Conservation (phyloP, 2,329 filamentous ascomycete species). For the Fusarium pseudoanthophilum region DNA sequence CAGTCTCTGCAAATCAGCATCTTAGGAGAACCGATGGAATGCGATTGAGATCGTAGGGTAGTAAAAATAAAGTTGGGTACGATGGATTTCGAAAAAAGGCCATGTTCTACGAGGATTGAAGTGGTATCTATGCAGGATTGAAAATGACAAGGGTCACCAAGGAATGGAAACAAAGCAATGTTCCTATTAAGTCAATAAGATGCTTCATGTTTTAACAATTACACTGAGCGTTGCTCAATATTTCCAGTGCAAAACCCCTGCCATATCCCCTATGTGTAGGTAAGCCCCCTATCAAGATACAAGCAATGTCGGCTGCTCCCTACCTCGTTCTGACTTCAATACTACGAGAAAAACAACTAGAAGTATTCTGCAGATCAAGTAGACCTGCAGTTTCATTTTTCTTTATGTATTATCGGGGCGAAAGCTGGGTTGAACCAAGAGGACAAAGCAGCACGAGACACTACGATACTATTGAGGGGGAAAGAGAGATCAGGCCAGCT, state of each 20-base stretch:
- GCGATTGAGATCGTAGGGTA: accelerated
- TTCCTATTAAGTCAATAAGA: neutral
- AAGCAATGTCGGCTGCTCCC: neutral
- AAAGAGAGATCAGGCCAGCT: neutral
- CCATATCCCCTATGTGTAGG: neutral
- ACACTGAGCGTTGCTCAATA: no score
- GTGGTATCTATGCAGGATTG: neutral
- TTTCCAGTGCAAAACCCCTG: neutral
- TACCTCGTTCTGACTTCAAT: neutral
- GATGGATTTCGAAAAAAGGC: neutral
- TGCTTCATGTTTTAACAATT: accelerated
- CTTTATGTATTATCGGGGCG: no score
- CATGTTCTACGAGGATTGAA: neutral
- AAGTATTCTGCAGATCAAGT: no score
- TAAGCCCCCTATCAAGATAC: neutral
- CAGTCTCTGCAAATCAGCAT: neutral
- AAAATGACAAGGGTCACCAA: neutral
- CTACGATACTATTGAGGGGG: neutral
- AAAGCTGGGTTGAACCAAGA: neutral
- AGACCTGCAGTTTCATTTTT: no score
- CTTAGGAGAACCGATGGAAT: accelerated
- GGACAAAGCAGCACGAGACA: neutral
- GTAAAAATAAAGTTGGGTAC: neutral
- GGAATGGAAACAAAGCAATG: neutral
- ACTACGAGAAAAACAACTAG: no score